Base-by-base conservation (phyloP, 148 eudicot genomes). In the Rheum nobile region DNA sequence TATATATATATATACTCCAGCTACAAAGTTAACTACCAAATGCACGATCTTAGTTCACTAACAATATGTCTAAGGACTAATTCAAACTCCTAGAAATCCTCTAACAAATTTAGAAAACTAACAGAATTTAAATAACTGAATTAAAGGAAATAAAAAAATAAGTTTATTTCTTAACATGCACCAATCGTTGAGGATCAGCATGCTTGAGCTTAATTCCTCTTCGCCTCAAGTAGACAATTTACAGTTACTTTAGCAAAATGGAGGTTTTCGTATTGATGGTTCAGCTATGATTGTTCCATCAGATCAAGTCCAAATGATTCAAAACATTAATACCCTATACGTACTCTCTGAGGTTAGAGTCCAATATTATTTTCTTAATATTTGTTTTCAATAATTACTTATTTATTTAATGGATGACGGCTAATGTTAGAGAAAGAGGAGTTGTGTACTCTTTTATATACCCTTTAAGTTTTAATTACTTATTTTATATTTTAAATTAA, bases 351-450 rank as follows among this genome's bases (percentile, higher is more conserved):
- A 90, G 96, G 98, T 95, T 72, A 55, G 61, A 50, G 6, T 50
- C 24, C 26, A 14, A 50, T 8, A 50, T 50, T 7, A 19, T 17
- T 50, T 50, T 6, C 57, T 19, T 21, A 50, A 19, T 50, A 50
- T 50, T 50, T 50, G 24, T 50, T 50, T 17, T n/a, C n/a, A n/a
- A n/a, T n/a, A n/a, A 50, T 3, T 50, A 17, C 8, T 19, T n/a
- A 50, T 50, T 4, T 50, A 50, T 21, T 17, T 50, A 50, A 50
- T 50, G 24, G 57, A 50, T 79, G 81, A n/a, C 89, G 91, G 97
- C 84, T 95, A 79, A 81, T 84, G 75, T 74, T 82, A 80, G 98
- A 95, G 80, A 95, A 91, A 74, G 97, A 88, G 74, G 93, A 90
- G 75, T 75, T 95, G 77, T 71, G n/a, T n/a, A n/a, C n/a, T n/a